These are phyloP conservation scores for Alternaria sp. DNA, from an alignment of 2,329 filamentous ascomycete species.

Conservation along the genomic window DNA sequence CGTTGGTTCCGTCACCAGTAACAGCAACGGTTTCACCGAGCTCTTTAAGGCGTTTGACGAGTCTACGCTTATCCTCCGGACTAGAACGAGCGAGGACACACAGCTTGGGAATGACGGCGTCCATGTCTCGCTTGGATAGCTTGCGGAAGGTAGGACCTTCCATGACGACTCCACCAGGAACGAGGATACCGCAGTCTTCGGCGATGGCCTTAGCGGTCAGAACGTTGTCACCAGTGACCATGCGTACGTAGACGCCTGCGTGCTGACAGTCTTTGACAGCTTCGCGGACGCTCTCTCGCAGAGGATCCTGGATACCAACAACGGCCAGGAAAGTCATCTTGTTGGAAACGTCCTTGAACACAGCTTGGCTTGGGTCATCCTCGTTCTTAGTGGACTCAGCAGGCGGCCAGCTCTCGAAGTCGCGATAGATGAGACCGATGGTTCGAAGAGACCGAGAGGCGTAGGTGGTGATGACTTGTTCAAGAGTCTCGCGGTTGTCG, in stretches of 20 bases:
- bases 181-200: constrained; percentile 77
- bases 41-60: constrained; percentile 69
- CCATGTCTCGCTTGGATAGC: constrained; percentile 65
- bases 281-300: constrained; percentile 75
- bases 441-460: constrained; percentile 82
- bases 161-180: constrained; percentile 73
- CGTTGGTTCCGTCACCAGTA: constrained; percentile 84
- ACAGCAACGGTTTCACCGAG: constrained; percentile 80
- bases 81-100: constrained; percentile 73
- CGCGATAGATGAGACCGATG: constrained; percentile 82
- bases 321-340: constrained; percentile 77
- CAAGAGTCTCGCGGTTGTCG: constrained; percentile 65
- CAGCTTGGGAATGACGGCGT: constrained; percentile 65
- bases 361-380: constrained; percentile 67
- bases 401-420: constrained; percentile 85
- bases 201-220: constrained; percentile 81
- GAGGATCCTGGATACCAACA: constrained; percentile 82
- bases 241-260: constrained; percentile 79
- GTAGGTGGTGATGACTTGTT: constrained; percentile 75
- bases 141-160: constrained; percentile 81
- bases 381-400: constrained; percentile 61
- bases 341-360: constrained; percentile 72
- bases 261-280: constrained; percentile 76
- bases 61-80: constrained; percentile 71
- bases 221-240: constrained; percentile 86